A percentile compares a stretch with the other conserved stretches of the same genome.
Evolutionary conservation across 371 early-diverging fungal genomes (phyloP).

Genomic region (Haplosporangium sp.): DNA sequence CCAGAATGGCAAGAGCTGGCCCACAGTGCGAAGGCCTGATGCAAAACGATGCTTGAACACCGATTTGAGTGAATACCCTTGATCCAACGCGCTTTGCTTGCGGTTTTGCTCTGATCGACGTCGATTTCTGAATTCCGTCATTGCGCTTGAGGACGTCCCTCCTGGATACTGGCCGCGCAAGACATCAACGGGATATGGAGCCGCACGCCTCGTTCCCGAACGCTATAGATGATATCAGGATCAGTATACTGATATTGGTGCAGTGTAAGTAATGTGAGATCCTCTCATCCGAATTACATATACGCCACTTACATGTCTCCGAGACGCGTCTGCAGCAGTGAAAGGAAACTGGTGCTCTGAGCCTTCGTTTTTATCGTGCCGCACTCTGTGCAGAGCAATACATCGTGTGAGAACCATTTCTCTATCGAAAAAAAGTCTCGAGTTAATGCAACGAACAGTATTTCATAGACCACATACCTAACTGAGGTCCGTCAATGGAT

Average conservation of each 20-base stretch:
- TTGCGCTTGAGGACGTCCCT: constrained; percentile 5
- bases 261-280: neutral
- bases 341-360: neutral
- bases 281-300: neutral
- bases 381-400: constrained; percentile 28
- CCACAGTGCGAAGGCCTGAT: constrained; percentile 30
- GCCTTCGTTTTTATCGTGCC: neutral
- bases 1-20: constrained; percentile 49
- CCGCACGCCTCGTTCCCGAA: neutral
- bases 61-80: constrained; percentile 41
- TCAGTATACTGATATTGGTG: neutral
- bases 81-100: constrained; percentile 12
- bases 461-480: neutral
- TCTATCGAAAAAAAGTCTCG: constrained; percentile 6
- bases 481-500: neutral
- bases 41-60: constrained; percentile 47
- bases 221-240: neutral
- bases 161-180: neutral
- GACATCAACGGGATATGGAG: neutral
- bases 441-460: neutral
- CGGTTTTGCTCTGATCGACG: constrained; percentile 19
- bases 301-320: constrained; percentile 5
- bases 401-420: constrained; percentile 34
- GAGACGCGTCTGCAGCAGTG: neutral
- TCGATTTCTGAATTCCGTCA: constrained; percentile 21